Evolutionary conservation across 768 basidiomycete species (phyloP).

Genomic region (Leccinum aurantiacum): DNA sequence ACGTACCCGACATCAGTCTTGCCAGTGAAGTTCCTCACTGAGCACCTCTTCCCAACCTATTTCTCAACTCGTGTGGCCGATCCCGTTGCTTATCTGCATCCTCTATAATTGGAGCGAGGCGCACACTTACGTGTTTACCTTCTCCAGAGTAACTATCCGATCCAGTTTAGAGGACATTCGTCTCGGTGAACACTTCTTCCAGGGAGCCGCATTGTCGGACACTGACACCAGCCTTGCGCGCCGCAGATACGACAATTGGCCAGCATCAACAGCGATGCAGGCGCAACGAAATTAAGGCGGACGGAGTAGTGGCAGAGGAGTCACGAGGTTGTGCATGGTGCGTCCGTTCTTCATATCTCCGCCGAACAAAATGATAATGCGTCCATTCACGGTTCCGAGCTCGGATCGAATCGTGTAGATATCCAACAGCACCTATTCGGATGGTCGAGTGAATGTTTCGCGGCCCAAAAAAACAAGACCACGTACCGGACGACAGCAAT

Average conservation of each 20-base stretch:
- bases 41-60: too few species aligned
- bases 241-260: conserved; percentile 74
- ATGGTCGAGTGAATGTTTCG: conserved; percentile 2
- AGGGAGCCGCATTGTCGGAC: conserved; percentile 84
- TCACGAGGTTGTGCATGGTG: conserved; percentile 95
- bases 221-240: conserved; percentile 77
- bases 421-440: conserved; percentile 70
- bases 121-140: too few species aligned
- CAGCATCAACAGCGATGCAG: conserved; percentile 86
- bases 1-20: too few species aligned
- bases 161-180: too few species aligned
- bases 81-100: too few species aligned
- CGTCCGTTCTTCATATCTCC: conserved; percentile 93
- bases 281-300: conserved; percentile 93
- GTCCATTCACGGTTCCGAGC: conserved; percentile 95
- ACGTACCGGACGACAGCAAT: conserved; percentile 39
- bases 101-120: too few species aligned
- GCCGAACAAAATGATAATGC: conserved; percentile 88
- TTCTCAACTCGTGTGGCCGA: too few species aligned
- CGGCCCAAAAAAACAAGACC: conserved; percentile 2
- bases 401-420: conserved; percentile 97
- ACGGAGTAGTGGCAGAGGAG: conserved; percentile 89
- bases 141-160: too few species aligned
- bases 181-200: conserved; percentile 69
- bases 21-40: too few species aligned